Base-by-base conservation (phyloP, 768 basidiomycete species). In the Wakefieldia striispora region DNA sequence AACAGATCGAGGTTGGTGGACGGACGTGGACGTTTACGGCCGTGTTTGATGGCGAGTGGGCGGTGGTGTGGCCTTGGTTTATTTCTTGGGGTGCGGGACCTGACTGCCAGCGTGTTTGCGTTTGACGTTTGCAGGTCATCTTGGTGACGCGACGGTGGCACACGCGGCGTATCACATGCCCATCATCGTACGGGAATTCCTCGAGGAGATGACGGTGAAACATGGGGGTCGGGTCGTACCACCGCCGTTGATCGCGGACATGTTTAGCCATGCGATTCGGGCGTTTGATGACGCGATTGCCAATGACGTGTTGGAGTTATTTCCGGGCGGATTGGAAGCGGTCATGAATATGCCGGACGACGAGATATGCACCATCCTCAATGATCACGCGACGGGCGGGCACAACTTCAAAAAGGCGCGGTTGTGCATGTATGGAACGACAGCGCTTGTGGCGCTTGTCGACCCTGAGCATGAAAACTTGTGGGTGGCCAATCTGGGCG, bases 401-500 rank as follows among this genome's bases (percentile, higher is more conserved):
- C 70, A 70, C 17, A 86, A 86, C 60, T 80, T 83, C 72, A 72
- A 77, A 45, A 85, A 82, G 59, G 82, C 81, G 17, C 70, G 83
- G 43, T 72, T 87, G 42, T 86, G 84, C 61, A 86, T 91, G 80
- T 86, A 88, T 57, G 88, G 88, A 19, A 87, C 84, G 0, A 90
- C 88, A 3, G 86, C 84, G 6, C 76, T 90, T 27, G 77, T 90
- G 36, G 78, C 88, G 9, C 74, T 91, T 33, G 76, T 85, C 36
- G 86, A 89, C 68, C 85, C 87, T 31, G 72, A 80, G 17, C 77
- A 79, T 54, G 72, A 78, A 59, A 80, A 88, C 54, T 70, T 90
- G 19, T 91, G 88, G 88, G 69, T 90, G 40, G 88, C 87, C 6
- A 89, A 89, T 60, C 73, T 91, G 23, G 88, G 88, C 13, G 88